These are phyloP conservation scores for Ceratocystis variospora DNA, from an alignment of 2,329 filamentous ascomycete genomes.

Conservation along the genomic window DNA sequence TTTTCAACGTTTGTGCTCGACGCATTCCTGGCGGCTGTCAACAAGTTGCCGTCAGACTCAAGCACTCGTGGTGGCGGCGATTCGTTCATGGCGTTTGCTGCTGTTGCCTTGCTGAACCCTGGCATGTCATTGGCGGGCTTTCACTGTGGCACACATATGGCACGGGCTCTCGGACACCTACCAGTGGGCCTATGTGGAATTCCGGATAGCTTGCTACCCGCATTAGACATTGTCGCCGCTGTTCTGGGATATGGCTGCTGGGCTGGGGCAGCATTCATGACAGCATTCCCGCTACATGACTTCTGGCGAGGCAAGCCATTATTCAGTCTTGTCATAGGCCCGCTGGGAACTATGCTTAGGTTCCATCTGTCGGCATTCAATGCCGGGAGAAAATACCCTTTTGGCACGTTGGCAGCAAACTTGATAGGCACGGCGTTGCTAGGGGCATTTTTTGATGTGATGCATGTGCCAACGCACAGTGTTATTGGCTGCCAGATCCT, in stretches of 20 bases:
- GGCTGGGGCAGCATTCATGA: conserved; percentile 61
- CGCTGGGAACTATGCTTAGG: conserved; percentile 59
- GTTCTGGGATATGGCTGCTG: conserved; percentile 60
- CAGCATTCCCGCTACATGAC: conserved; percentile 48
- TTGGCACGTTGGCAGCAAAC: conserved; percentile 79
- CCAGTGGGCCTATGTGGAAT: conserved; percentile 7
- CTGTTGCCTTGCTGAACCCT: conserved; percentile 59
- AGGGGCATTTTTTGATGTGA: conserved; percentile 65
- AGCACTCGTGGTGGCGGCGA: conserved; percentile 54
- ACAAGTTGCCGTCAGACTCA: conserved; percentile 42
- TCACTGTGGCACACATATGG: conserved; percentile 60
- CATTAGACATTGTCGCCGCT: conserved; percentile 48
- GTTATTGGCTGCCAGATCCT: conserved; percentile 53
- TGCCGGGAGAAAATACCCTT: conserved; percentile 62
- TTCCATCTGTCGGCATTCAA: conserved; percentile 59
- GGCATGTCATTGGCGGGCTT: conserved; percentile 57
- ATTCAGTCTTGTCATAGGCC: conserved; percentile 71
- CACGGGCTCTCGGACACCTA: conserved; percentile 45
- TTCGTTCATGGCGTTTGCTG: conserved; percentile 68
- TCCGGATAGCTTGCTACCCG: conserved; percentile 26
- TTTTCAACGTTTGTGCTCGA: conserved; percentile 81
- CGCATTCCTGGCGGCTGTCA: conserved; percentile 63
- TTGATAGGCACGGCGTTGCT: conserved; percentile 60
- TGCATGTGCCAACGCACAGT: conserved; percentile 46
- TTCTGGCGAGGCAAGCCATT: conserved; percentile 65